Percentiles rank a stretch among this genome's conserved stretches.
Conservation (phyloP, 495 filamentous ascomycete species). For the Pseudotulostoma volvatum region DNA sequence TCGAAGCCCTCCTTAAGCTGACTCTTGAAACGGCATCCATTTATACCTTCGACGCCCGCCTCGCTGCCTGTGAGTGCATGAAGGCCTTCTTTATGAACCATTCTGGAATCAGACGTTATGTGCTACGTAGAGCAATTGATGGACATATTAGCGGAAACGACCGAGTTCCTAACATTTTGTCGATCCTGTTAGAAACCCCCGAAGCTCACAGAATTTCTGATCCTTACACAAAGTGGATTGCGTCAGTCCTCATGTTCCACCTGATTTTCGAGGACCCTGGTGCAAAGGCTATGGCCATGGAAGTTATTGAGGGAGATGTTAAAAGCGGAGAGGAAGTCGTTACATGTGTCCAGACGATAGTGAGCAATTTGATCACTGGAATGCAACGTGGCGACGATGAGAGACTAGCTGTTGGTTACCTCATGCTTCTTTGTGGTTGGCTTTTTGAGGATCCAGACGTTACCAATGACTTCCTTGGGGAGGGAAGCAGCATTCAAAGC, state of each 20-base stretch:
- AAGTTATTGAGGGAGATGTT: constrained; percentile 75
- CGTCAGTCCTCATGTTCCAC: constrained; percentile 76
- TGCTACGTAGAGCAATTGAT: constrained; percentile 75
- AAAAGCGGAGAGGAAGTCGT: constrained; percentile 88
- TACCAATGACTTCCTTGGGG: constrained; percentile 86
- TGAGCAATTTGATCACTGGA: constrained; percentile 61
- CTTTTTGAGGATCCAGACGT: constrained; percentile 83
- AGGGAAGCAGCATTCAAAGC: constrained; percentile 80
- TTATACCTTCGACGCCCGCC: constrained; percentile 57
- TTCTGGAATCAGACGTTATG: constrained; percentile 62
- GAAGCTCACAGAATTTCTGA: constrained; percentile 45
- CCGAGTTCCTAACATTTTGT: constrained; percentile 80
- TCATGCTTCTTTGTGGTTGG: constrained; percentile 88
- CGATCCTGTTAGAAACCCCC: constrained; percentile 53
- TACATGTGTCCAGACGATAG: constrained; percentile 77
- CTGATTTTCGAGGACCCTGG: constrained; percentile 69
- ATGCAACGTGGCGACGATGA: constrained; percentile 64
- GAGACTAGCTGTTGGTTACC: constrained; percentile 65
- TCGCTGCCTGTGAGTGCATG: constrained; percentile 76
- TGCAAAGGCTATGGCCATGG: constrained; percentile 65
- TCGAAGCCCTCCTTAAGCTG: constrained; percentile 84
- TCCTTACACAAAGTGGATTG: constrained; percentile 85
- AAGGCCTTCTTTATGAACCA: constrained; percentile 82
- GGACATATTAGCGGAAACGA: constrained; percentile 65
- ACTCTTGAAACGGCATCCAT: constrained; percentile 50